Evolutionary conservation across 2,329 filamentous ascomycete genomes (phyloP).

Genomic region (Penicillium sp.): DNA sequence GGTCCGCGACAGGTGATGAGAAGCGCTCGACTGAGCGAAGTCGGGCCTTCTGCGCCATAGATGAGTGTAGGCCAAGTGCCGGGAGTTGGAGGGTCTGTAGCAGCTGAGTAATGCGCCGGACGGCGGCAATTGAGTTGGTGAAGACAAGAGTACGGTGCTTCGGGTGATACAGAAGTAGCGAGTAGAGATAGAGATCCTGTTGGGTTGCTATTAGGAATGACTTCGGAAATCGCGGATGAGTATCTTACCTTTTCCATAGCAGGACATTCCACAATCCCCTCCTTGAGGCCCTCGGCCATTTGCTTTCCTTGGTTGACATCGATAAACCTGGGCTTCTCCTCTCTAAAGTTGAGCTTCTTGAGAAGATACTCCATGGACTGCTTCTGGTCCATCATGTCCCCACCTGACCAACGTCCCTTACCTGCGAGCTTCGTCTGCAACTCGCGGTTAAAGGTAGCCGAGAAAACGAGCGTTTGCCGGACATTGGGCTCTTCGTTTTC

Average conservation of each 20-base stretch:
- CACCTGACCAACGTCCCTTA: constrained; percentile 59
- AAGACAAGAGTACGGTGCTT: constrained; percentile 83
- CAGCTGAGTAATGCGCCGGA: constrained; percentile 79
- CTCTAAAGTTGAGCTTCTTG: constrained; percentile 82
- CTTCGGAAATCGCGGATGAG: not conserved
- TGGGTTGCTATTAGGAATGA: not conserved
- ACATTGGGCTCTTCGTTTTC: constrained; percentile 46
- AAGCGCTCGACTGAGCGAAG: constrained; percentile 91
- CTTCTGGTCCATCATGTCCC: constrained; percentile 66
- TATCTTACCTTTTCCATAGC: constrained; percentile 79
- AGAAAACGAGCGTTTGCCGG: constrained; percentile 92
- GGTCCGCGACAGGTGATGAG: constrained; percentile 56
- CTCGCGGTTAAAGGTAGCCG: constrained; percentile 88
- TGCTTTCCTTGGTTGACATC: constrained; percentile 86
- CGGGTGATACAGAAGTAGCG: constrained; percentile 77
- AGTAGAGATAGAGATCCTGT: constrained; percentile 87
- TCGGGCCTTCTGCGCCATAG: constrained; percentile 94
- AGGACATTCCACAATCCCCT: constrained; percentile 87
- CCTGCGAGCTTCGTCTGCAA: constrained; percentile 87
- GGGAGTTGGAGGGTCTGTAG: constrained; percentile 78
- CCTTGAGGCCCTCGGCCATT: constrained; percentile 81
- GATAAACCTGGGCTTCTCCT: constrained; percentile 81
- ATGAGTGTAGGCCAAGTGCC: constrained; percentile 78
- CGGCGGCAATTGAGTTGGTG: constrained; percentile 91
- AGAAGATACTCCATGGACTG: constrained; percentile 92